These are phyloP conservation scores for Annulohypoxylon maeteangense DNA, from an alignment of 495 filamentous ascomycete genomes.

Conservation along the genomic window DNA sequence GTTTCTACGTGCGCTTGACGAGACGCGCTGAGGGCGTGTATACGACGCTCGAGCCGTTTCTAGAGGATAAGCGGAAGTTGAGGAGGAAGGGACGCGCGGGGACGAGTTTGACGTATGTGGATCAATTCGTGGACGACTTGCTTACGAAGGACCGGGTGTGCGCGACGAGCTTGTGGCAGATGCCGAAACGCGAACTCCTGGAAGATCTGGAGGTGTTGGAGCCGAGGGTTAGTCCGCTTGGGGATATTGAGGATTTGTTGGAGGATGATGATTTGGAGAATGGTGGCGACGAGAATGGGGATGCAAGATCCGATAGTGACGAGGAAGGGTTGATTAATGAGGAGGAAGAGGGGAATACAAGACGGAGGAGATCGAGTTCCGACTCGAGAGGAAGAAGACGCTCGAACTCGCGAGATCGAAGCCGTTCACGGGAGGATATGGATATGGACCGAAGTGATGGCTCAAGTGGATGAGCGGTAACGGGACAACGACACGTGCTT, in stretches of 20 bases:
- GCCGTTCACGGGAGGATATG: slow-evolving; percentile 47
- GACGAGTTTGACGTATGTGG: slow-evolving; percentile 79
- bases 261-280: slow-evolving; percentile 59
- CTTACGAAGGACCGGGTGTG: slow-evolving; percentile 90
- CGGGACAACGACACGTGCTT: slow-evolving; percentile 1
- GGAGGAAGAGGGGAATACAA: slow-evolving; percentile 26
- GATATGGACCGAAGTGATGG: slow-evolving; percentile 48
- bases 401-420: slow-evolving; percentile 31
- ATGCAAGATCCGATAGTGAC: slow-evolving; percentile 33
- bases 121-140: slow-evolving; percentile 93
- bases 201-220: slow-evolving; percentile 93
- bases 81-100: slow-evolving; percentile 77
- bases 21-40: slow-evolving; percentile 85
- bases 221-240: slow-evolving; percentile 83
- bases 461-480: slow-evolving; percentile 33
- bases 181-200: slow-evolving; percentile 81
- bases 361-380: slow-evolving; percentile 40
- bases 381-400: slow-evolving; percentile 37
- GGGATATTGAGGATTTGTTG: slow-evolving; percentile 85
- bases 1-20: slow-evolving; percentile 93
- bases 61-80: slow-evolving; percentile 87
- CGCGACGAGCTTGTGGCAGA: slow-evolving; percentile 90
- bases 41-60: slow-evolving; percentile 78
- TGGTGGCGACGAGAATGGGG: slow-evolving; percentile 43
- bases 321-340: slow-evolving; percentile 41